Base-by-base conservation (phyloP, 2,329 filamentous ascomycete genomes). In the Saccharata proteae region DNA sequence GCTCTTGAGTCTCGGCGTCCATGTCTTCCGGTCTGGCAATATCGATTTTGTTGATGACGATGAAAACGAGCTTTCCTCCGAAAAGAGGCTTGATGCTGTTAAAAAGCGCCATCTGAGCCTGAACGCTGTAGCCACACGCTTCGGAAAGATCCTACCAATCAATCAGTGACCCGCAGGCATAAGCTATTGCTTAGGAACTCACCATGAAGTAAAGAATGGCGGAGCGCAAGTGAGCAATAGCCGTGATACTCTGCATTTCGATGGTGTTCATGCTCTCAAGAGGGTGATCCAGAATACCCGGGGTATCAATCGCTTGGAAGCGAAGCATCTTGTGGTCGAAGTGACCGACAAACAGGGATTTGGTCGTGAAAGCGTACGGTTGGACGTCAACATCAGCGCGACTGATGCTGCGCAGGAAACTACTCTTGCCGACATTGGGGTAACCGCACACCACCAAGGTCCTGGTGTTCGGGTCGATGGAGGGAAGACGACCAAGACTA, bases 181-280 rank as follows among this genome's bases (percentile, higher is more conserved):
- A n/a, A n/a, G n/a, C n/a, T n/a, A n/a, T n/a, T n/a, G n/a, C n/a
- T n/a, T n/a, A n/a, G n/a, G n/a, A n/a, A n/a, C n/a, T n/a, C n/a
- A n/a, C n/a, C 82, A 96, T 93, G 54, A 96, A 96, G 61, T 96
- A 96, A 38, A 96, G 67, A 42, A 98, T 92, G 35, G 88, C 88
- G 24, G 86, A 92, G 47, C 88, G 75, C 52, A 98, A 68, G 65
- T 98, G 92, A 30, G 90, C 90, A 62, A 98, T 93, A 8, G 92
- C 90, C 12, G 88, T 96, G 45, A 98, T 94, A 39, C 81, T 81
- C 67, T 96, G 90, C 84, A 96, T 96, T 62, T 98, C 90, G 52
- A 98, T 98, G 3, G 90, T 96, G 64, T 94, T 93, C 90, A 96
- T 98, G 64, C 96, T 90, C 61, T 96, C 90, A 6, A 98, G 74